Base-by-base conservation (phyloP, 78 protist species). In the Creolimax fragrantissima region DNA sequence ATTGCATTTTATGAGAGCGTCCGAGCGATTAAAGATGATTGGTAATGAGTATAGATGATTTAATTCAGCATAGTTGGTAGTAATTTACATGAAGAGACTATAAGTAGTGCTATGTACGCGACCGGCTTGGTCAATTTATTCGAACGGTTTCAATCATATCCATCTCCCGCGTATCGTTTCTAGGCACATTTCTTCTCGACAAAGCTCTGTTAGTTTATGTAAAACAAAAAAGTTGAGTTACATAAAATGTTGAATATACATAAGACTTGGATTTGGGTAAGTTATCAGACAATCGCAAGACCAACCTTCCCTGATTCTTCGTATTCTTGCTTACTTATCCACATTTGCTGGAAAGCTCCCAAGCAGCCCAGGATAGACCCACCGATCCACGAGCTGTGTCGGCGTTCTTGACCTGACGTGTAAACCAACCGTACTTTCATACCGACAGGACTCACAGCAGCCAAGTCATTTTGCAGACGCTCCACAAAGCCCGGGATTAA, bases 401-500 rank as follows among this genome's bases (percentile, higher is more conserved):
- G 41, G 44, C 90, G 42, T 37, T 86, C 90, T 5, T 42, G 11
- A 36, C 45, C 5, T 5, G 58, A 42, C 7, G 58, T 32, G 11
- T 37, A 41, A 11, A 42, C 44, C 41, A 86, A 32, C 45, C 32
- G 41, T 5, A 86, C 90, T 11, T 42, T 36, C 32, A 41, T 86
- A 37, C 90, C 90, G 74, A 37, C 44, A 11, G 90, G 90, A 11
- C n/a, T 41, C 90, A 17, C 24, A 37, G 24, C 11, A 35, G 44
- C 4, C 42, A 86, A 36, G 90, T 86, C 90, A 11, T 86, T 86
- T 6, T 37, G 42, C 44, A 86, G 58, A 6, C 90, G 17, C 4
- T 86, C 90, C 44, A 86, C 90, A 86, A 86, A 86, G 42, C 90
- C 90, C 41, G 90, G 90, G n/a, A 42, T 5, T 11, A 86, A 45